Conservation (phyloP, 495 filamentous ascomycete species). For the Penicillium tannophilum region DNA sequence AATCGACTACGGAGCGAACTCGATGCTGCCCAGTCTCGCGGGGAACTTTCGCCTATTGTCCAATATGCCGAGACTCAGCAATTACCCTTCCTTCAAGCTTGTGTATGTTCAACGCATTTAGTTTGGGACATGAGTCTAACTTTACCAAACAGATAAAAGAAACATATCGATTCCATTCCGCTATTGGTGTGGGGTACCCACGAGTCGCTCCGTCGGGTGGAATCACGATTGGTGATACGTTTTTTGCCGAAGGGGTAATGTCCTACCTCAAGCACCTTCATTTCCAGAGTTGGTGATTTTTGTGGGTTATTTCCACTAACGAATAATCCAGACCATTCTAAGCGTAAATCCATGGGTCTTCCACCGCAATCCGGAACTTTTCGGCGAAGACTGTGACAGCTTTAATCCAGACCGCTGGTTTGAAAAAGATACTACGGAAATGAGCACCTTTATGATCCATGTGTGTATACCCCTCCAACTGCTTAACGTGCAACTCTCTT, state of each 20-base stretch:
- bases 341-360: constrained; percentile 48
- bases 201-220: constrained; percentile 33
- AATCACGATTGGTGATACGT: constrained; percentile 31
- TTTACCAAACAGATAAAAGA: constrained; percentile 45
- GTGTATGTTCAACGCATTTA: constrained; percentile 22
- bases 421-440: constrained; percentile 24
- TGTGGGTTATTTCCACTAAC: not conserved
- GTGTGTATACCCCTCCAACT: constrained; percentile 14
- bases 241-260: constrained; percentile 41
- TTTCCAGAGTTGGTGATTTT: too few relatives aligned
- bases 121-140: not conserved
- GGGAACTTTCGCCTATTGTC: constrained; percentile 28
- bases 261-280: too few relatives aligned
- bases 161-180: constrained; percentile 48
- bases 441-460: constrained; percentile 39
- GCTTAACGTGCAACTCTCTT: not conserved
- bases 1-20: constrained; percentile 37
- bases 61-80: constrained; percentile 29
- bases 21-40: constrained; percentile 28
- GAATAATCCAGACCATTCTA: constrained; percentile 35
- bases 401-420: constrained; percentile 53
- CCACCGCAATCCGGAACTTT: constrained; percentile 43
- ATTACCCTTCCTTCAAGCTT: constrained; percentile 41
- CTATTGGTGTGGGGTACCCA: constrained; percentile 28
- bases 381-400: constrained; percentile 44